phyloP scores from a whole-genome alignment of 2,329 filamentous ascomycete genomes.

The Botrytis aclada region DNA sequence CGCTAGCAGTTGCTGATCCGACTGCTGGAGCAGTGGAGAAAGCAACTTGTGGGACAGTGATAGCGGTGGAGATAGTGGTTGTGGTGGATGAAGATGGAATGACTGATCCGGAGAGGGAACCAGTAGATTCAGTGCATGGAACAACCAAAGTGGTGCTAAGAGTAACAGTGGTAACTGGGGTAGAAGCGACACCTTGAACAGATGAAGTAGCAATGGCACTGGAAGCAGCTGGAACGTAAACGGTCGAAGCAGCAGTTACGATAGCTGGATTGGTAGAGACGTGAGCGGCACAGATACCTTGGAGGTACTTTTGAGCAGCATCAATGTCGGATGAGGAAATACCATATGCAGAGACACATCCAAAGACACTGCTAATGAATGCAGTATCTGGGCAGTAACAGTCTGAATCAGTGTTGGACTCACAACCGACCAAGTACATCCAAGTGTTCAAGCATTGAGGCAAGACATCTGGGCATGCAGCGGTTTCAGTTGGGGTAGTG shows the following conservation, averaged over 20 bases:
- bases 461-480: constrained; percentile 60
- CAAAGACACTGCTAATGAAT: constrained; percentile 76
- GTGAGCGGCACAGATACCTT: constrained; percentile 81
- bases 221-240: constrained; percentile 52
- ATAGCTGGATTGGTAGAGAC: constrained; percentile 79
- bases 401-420: constrained; percentile 73
- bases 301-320: constrained; percentile 76
- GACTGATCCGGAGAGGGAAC: constrained; percentile 40
- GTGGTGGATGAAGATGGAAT: constrained; percentile 52
- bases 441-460: constrained; percentile 92
- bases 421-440: constrained; percentile 71
- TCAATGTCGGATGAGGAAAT: constrained; percentile 62
- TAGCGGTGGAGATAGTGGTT: constrained; percentile 45
- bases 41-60: constrained; percentile 52
- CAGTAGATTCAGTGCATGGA: constrained; percentile 45
- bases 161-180: constrained; percentile 48
- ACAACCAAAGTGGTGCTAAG: constrained; percentile 52
- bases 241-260: constrained; percentile 67
- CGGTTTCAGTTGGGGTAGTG: constrained; percentile 43
- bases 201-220: constrained; percentile 22
- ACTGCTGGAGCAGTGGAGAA: constrained; percentile 39
- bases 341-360: constrained; percentile 77
- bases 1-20: constrained; percentile 20
- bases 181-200: constrained; percentile 34
- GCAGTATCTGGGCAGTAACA: constrained; percentile 84